Evolutionary conservation across 208 protist genomes (phyloP), one percentile per base, ranked within the genome.

Genomic region (Leishmania braziliensis): DNA sequence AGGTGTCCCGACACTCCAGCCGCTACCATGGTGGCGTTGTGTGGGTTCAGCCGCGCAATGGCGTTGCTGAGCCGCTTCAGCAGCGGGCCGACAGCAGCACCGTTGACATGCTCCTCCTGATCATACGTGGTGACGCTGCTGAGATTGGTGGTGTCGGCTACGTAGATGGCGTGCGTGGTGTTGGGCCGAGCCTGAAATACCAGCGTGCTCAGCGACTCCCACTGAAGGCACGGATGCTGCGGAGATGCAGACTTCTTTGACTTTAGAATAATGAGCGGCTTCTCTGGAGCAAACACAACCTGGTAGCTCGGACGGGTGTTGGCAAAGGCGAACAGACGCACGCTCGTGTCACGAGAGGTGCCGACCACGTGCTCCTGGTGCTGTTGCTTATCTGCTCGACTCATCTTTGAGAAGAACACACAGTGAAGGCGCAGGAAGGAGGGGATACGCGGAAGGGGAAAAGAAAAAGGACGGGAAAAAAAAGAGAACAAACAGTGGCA

Each of bases 271-370:
- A 96, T 91, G 26, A 97, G 54, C 3, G 94, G 92, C 68, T 73
- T 29, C 77, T 95, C 91, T 5, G 94, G 94, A 0, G 92, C 88
- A 77, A 97, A 97, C 60, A 90, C 84, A 5, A 93, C 87, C 9
- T 90, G 85, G 83, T 96, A 96, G 18, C 79, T 76, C 0, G 86
- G 86, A 16, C 92, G 85, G 14, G 84, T 84, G 85, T 96, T 97
- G 36, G 91, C 77, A 70, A 96, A 97, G 62, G 91, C 92, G 78
- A 93, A 97, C 54, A 96, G 85, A 8, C 91, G 91, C 54, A 93
- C 90, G 36, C 82, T 81, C 43, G 73, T 82, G 77, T 96, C 94
- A 53, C 86, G 86, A 9, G 80, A 73, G 1, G 91, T 96, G 75
- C 94, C 91, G 3, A 95, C 75, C 12, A 95, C 84, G 46, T 82